Base-by-base conservation (phyloP, 2,329 filamentous ascomycete species). In the Paraphoma chrysanthemicola region DNA sequence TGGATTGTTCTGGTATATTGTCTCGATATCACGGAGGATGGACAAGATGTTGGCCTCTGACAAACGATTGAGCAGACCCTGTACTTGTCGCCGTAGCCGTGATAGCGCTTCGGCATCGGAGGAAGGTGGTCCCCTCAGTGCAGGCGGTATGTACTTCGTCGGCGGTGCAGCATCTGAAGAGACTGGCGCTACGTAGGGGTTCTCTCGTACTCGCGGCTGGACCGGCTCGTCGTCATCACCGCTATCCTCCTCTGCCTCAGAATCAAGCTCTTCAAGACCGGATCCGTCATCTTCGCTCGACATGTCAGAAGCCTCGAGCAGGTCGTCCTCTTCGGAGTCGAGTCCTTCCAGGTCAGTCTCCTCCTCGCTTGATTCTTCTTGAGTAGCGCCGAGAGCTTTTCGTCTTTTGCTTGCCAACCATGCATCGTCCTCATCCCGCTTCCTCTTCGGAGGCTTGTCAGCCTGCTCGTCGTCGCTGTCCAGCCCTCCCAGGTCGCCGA, bases 11-110 rank as follows among this genome's bases (percentile, higher is more conserved):
- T 89, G 86, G 73, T 98, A 99, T 1, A 98, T 80, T 58, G 89
- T 87, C 71, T 96, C 92, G 31, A 97, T 83, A 16, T 96, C 90
- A 43, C 86, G 85, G 3, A 97, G 80, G 51, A 98, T 96, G 1
- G 91, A 90, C 6, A 96, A 77, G 60, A 99, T 82, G 67, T 95
- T 98, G 38, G 92, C 88, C 72, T 98, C 94, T 0, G 95, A 97
- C 31, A 99, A 83, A 71, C 94, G 90, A 76, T 99, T 99, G 71
- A 99, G 85, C 16, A 95, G 84, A 71, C 95, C 94, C 73, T 98
- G 93, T 0, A 92, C 83, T 70, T 96, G 92, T 59, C 92, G 87
- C 56, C 88, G 88, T 48, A 99, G 80, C 39, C 90, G 88, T 11
- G 82, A 82, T 46, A 90, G 81, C 42, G 85, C 81, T 73, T 96